Percentiles rank a stretch among this genome's conserved stretches.
These are phyloP conservation scores for Penicillium brevicompactum DNA, from an alignment of 2,329 filamentous ascomycete species.

Conservation along the genomic window DNA sequence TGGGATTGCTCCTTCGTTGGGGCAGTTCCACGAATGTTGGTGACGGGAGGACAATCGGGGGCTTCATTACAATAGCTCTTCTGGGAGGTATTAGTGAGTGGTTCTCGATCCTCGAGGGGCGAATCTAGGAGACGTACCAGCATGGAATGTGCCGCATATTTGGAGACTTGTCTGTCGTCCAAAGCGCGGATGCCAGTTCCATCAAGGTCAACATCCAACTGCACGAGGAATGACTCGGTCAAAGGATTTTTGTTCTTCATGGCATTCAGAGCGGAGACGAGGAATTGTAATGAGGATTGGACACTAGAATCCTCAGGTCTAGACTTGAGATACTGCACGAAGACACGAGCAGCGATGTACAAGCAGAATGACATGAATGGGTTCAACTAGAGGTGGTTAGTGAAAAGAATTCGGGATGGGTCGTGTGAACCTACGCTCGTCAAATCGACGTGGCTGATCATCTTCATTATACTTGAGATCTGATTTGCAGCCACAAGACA, in stretches of 20 bases:
- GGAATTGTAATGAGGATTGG: slow-evolving; percentile 81
- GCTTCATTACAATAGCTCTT: slow-evolving; percentile 11
- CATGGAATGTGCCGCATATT: slow-evolving; percentile 11
- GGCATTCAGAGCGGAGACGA: slow-evolving; percentile 86
- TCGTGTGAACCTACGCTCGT: slow-evolving; percentile 65
- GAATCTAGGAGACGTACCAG: slow-evolving; percentile 8
- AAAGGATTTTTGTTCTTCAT: slow-evolving; percentile 85
- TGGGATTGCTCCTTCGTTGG: neutral
- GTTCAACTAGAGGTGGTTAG: slow-evolving; percentile 69
- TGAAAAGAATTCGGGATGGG: slow-evolving; percentile 9
- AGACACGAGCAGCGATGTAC: slow-evolving; percentile 92
- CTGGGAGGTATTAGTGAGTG: slow-evolving; percentile 12
- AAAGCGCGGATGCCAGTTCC: slow-evolving; percentile 44
- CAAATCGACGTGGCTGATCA: slow-evolving; percentile 88
- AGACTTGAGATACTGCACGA: slow-evolving; percentile 94
- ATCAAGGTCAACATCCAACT: slow-evolving; percentile 89
- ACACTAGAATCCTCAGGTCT: slow-evolving; percentile 79
- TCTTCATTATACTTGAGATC: slow-evolving; percentile 92
- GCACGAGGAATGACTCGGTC: slow-evolving; percentile 91
- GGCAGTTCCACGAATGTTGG: slow-evolving; percentile 7
- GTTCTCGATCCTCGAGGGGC: neutral
- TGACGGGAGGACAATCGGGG: slow-evolving; percentile 13
- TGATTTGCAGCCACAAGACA: slow-evolving; percentile 93
- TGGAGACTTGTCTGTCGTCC: slow-evolving; percentile 12
- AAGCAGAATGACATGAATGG: slow-evolving; percentile 94